These are phyloP conservation scores for Solanum hybrid DNA, from an alignment of 305 asterid species.

Conservation along the genomic window DNA sequence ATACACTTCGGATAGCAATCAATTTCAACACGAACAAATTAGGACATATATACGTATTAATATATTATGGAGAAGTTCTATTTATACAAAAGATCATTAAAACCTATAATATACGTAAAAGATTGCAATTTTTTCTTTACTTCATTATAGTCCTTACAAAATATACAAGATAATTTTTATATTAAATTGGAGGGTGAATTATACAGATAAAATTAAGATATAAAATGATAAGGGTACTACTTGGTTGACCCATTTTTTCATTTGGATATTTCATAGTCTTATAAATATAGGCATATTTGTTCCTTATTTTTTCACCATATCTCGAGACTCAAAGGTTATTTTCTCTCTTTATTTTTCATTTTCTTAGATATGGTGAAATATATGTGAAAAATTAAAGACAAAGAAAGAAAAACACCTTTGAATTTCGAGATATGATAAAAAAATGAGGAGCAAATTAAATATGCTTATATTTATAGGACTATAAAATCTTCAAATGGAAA, in stretches of 20 bases:
- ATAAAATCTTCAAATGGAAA: neutral
- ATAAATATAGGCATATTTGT: no score
- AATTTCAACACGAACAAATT: neutral
- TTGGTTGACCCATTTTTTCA: neutral
- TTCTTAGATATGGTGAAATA: neutral
- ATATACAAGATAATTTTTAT: neutral
- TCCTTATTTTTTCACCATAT: neutral
- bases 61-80: neutral
- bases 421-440: neutral
- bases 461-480: neutral
- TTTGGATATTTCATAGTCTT: neutral
- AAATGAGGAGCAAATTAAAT: neutral
- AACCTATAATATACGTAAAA: neutral
- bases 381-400: neutral
- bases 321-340: no score
- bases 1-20: neutral
- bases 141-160: neutral
- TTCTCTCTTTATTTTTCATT: no score
- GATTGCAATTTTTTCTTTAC: neutral
- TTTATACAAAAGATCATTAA: neutral
- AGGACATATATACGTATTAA: neutral
- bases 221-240: neutral
- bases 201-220: neutral
- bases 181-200: neutral
- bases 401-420: neutral